Conservation (phyloP, 371 early-diverging fungal species). For the Lichtheimia ramosa region DNA sequence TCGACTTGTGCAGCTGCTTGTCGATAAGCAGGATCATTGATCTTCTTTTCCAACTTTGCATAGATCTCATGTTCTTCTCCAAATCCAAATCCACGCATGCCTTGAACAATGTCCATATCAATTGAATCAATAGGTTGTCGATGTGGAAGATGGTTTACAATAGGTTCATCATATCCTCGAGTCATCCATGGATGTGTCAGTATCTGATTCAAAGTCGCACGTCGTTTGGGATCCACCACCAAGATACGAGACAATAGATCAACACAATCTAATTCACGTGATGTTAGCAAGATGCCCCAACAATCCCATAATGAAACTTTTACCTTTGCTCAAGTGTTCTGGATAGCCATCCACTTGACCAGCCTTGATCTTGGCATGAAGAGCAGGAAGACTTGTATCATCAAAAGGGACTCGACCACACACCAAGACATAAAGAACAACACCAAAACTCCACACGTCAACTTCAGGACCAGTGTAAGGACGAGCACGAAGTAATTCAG, state of each 20-base stretch:
- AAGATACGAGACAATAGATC: slow-evolving; percentile 67
- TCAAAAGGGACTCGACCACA: slow-evolving; percentile 88
- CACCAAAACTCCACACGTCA: slow-evolving; percentile 91
- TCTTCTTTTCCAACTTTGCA: slow-evolving; percentile 23
- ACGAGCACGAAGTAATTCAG: slow-evolving; percentile 81
- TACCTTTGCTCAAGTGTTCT: slow-evolving; percentile 45
- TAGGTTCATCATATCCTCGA: slow-evolving; percentile 54
- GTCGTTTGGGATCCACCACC: slow-evolving; percentile 56
- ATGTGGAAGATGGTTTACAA: slow-evolving; percentile 35
- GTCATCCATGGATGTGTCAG: slow-evolving; percentile 72
- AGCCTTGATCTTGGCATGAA: slow-evolving; percentile 69
- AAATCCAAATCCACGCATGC: slow-evolving; percentile 48
- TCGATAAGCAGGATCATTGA: slow-evolving; percentile 29
- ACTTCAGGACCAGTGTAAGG: slow-evolving; percentile 85
- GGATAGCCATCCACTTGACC: slow-evolving; percentile 47
- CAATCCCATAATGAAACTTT: not conserved
- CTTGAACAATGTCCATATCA: slow-evolving; percentile 35
- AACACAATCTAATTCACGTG: slow-evolving; percentile 52
- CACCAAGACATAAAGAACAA: slow-evolving; percentile 83
- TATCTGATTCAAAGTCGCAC: slow-evolving; percentile 62
- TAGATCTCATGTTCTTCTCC: slow-evolving; percentile 28
- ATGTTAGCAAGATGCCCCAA: not conserved
- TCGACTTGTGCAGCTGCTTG: slow-evolving; percentile 31
- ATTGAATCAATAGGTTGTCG: slow-evolving; percentile 30
- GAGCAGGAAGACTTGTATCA: slow-evolving; percentile 59